Conservation (phyloP, 208 protist species). For the Entamoeba moshkovskii region DNA sequence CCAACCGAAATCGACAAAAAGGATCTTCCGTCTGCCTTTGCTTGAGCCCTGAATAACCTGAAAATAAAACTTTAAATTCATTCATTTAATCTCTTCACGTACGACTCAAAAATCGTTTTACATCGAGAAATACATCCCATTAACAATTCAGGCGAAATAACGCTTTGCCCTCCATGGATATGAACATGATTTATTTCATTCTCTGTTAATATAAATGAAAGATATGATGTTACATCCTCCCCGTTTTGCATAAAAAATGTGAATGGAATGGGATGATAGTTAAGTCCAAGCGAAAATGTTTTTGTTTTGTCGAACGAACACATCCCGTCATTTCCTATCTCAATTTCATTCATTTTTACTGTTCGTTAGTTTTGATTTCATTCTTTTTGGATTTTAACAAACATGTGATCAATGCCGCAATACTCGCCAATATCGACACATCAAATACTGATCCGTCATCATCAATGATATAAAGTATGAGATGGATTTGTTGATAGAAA, state of each 20-base stretch:
- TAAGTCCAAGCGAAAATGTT: not conserved
- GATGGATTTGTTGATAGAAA: not conserved
- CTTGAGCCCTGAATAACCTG: no score
- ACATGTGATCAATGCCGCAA: not conserved
- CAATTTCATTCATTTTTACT: not conserved
- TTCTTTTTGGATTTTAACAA: not conserved
- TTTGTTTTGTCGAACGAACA: not conserved
- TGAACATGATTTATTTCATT: not conserved
- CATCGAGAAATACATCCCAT: not conserved
- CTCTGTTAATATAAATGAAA: not conserved
- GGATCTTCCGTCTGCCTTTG: not conserved
- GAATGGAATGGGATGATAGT: not conserved
- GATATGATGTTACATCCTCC: not conserved
- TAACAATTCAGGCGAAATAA: not conserved
- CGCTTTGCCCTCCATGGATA: not conserved
- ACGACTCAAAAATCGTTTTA: not conserved
- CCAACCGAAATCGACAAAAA: not conserved
- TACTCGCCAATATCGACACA: not conserved
- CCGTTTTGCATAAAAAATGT: not conserved
- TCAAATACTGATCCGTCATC: not conserved
- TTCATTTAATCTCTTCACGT: not conserved
- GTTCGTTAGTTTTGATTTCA: not conserved
- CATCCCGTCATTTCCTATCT: not conserved
- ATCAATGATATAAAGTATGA: not conserved
- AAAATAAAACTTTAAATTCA: no score